Percentiles rank a stretch among this genome's conserved stretches.
These are phyloP conservation scores for Moricandia moricandioides DNA, from an alignment of 345 rosid species.

Conservation along the genomic window DNA sequence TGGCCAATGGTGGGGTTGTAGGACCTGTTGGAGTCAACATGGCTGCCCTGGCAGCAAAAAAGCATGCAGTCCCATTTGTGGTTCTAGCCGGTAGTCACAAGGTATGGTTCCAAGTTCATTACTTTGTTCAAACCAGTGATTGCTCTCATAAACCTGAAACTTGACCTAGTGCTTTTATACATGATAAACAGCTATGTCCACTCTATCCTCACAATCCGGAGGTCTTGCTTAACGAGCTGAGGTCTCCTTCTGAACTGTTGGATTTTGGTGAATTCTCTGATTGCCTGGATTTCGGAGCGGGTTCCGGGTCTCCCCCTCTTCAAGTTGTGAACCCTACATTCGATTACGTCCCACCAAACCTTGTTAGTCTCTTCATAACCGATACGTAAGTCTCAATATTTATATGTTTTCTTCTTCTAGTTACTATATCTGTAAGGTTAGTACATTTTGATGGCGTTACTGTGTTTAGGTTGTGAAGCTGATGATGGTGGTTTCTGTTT, in stretches of 20 bases:
- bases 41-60: slow-evolving; percentile 97
- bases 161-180: slow-evolving; percentile 1
- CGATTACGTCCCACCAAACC: slow-evolving; percentile 94
- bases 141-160: slow-evolving; percentile 1
- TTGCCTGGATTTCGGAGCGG: slow-evolving; percentile 78
- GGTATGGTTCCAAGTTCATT: slow-evolving; percentile 43
- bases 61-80: slow-evolving; percentile 97
- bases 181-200: slow-evolving; percentile 75
- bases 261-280: slow-evolving; percentile 99
- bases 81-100: slow-evolving; percentile 98
- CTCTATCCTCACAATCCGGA: slow-evolving; percentile 97
- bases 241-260: slow-evolving; percentile 91
- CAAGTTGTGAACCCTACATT: slow-evolving; percentile 93
- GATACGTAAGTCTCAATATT: slow-evolving; percentile 71
- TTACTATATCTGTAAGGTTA: neutral
- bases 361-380: slow-evolving; percentile 93
- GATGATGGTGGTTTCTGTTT: neutral
- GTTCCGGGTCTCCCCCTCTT: slow-evolving; percentile 70
- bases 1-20: slow-evolving; percentile 98
- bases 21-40: slow-evolving; percentile 98
- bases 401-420: neutral
- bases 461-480: neutral
- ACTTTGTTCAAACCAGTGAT: neutral
- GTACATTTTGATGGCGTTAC: neutral
- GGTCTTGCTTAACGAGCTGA: slow-evolving; percentile 85